Conservation (phyloP, 177 flowering plant genomes). For the Vitis hybrid region DNA sequence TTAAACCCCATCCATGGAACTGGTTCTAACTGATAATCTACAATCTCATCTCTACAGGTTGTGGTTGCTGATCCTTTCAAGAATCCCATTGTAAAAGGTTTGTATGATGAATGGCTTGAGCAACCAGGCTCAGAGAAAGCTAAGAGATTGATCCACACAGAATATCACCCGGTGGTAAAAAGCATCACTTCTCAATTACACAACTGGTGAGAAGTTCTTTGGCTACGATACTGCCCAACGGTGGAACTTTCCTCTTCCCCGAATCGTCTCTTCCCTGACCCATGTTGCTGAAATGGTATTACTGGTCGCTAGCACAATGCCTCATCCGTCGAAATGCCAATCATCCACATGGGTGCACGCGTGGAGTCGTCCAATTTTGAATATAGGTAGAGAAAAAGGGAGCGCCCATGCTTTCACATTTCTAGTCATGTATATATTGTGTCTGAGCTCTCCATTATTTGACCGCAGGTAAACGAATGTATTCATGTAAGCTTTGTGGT, state of each 20-base stretch:
- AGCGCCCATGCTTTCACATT: not conserved
- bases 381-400: too few species aligned
- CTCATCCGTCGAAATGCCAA: not conserved
- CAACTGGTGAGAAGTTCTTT: constrained; percentile 59
- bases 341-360: too few species aligned
- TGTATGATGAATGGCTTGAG: constrained; percentile 86
- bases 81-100: constrained; percentile 59
- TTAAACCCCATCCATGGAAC: not conserved
- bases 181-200: constrained; percentile 72
- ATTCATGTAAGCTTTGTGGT: not conserved
- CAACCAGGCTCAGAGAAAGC: constrained; percentile 87
- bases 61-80: constrained; percentile 66
- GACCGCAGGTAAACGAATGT: not conserved
- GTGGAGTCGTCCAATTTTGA: too few species aligned
- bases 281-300: too few species aligned
- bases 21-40: not conserved
- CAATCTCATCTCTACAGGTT: constrained; percentile 49
- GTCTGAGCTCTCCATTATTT: not conserved
- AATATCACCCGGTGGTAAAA: constrained; percentile 78
- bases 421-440: not conserved
- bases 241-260: not conserved
- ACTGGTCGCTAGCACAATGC: not conserved
- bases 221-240: too few species aligned
- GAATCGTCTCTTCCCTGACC: too few species aligned
- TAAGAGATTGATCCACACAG: constrained; percentile 66